Evolutionary conservation across 805 yeast species (phyloP).

Genomic region (Priceomyces melissophilus): DNA sequence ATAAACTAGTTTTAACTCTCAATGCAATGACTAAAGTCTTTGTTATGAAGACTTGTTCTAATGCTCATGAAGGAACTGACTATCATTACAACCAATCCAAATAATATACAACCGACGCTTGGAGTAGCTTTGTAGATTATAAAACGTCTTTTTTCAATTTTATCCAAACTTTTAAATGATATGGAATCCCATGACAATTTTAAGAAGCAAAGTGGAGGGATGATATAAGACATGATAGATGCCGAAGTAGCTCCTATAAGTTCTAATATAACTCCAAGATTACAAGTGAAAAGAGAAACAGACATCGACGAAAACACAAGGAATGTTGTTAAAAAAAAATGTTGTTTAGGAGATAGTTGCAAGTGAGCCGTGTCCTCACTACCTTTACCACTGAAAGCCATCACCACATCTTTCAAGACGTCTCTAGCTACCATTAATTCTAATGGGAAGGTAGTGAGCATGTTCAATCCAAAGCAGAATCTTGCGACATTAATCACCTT

Average conservation of each 20-base stretch:
- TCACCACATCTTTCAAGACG: conserved; percentile 58
- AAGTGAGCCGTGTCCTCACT: conserved; percentile 25
- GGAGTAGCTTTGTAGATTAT: conserved; percentile 48
- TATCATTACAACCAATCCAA: conserved; percentile 77
- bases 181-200: conserved; percentile 51
- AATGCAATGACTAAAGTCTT: conserved; percentile 50
- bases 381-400: conserved; percentile 32
- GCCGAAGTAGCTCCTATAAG: conserved; percentile 93
- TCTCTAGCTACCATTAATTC: conserved; percentile 90
- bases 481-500: conserved; percentile 79
- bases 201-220: conserved; percentile 83
- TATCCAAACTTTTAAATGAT: conserved; percentile 25
- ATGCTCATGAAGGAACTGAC: conserved; percentile 78
- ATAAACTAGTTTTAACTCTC: conserved; percentile 18
- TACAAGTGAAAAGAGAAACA: conserved; percentile 76
- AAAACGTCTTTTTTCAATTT: conserved; percentile 24
- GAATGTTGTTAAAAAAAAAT: conserved; percentile 60
- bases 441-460: conserved; percentile 88
- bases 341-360: conserved; percentile 47
- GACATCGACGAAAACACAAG: conserved; percentile 69
- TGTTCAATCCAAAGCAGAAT: conserved; percentile 85
- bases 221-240: conserved; percentile 83
- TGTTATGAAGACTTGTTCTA: conserved; percentile 34
- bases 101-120: conserved; percentile 55
- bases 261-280: conserved; percentile 84